These are phyloP conservation scores for Tuber magnatum DNA, from an alignment of 495 filamentous ascomycete species.

Conservation along the genomic window DNA sequence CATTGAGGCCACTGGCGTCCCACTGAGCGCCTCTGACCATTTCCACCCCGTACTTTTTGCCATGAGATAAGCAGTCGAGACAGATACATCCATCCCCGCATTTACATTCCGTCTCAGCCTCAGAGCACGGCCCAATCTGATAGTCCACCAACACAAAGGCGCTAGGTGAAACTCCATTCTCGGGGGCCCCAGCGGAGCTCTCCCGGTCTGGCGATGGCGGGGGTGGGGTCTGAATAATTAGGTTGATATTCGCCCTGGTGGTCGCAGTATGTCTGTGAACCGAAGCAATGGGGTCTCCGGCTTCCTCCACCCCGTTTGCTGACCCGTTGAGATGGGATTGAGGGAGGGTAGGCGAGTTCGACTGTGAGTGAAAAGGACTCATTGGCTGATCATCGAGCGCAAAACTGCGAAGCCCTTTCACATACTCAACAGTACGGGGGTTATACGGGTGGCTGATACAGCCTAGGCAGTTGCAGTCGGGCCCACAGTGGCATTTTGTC, in stretches of 20 bases:
- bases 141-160: conserved; percentile 36
- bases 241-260: conserved; percentile 12
- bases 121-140: conserved; percentile 30
- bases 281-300: conserved; percentile 7
- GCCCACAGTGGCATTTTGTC: conserved; percentile 24
- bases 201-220: conserved; percentile 25
- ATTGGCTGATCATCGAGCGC: conserved; percentile 21
- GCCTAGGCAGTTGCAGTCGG: conserved; percentile 27
- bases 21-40: not conserved
- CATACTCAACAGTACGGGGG: conserved; percentile 30
- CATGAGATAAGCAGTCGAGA: conserved; percentile 35
- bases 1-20: not conserved
- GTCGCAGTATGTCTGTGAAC: conserved; percentile 9
- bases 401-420: conserved; percentile 29
- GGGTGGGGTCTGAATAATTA: conserved; percentile 5
- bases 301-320: not conserved
- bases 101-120: conserved; percentile 31
- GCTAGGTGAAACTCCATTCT: conserved; percentile 30
- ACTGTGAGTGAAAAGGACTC: not conserved
- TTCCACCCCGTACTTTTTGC: conserved; percentile 25
- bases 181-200: conserved; percentile 19
- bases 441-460: conserved; percentile 33
- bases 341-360: conserved; percentile 12
- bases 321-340: conserved; percentile 16
- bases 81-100: conserved; percentile 38